Conservation (phyloP, 768 basidiomycete species). For the Xanthoconium purpureum region DNA sequence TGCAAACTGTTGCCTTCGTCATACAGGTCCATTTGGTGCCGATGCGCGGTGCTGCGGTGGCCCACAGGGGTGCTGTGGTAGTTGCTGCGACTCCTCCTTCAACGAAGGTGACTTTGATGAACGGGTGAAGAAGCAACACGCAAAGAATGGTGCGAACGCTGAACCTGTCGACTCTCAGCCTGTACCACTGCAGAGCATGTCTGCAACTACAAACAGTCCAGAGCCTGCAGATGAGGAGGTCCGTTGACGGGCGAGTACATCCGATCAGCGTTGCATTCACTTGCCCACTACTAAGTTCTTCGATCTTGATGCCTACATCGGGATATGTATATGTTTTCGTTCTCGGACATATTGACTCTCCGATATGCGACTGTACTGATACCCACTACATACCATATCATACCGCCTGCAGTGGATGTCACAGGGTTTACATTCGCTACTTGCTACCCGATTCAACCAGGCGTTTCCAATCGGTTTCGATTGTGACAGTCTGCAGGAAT, state of each 20-base stretch:
- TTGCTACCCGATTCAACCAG: too few species aligned
- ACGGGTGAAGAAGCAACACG: slow-evolving; percentile 24
- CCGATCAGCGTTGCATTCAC: too few species aligned
- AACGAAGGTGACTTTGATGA: slow-evolving; percentile 31
- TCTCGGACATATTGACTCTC: too few species aligned
- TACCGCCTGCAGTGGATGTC: too few species aligned
- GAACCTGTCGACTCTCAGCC: slow-evolving; percentile 23
- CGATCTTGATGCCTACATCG: too few species aligned
- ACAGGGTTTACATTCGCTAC: too few species aligned
- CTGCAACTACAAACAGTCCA: slow-evolving; percentile 4
- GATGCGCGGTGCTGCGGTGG: slow-evolving; percentile 27
- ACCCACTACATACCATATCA: too few species aligned
- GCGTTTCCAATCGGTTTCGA: too few species aligned
- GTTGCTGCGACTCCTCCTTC: slow-evolving; percentile 29
- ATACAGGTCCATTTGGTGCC: slow-evolving; percentile 23
- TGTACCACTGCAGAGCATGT: slow-evolving; percentile 19
- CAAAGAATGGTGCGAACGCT: slow-evolving; percentile 9
- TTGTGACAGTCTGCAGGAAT: neutral
- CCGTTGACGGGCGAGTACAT: neutral
- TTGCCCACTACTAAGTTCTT: too few species aligned
- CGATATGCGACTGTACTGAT: too few species aligned
- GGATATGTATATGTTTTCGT: neutral
- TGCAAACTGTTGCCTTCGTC: neutral
- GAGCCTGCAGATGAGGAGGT: neutral
- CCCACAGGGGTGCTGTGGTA: slow-evolving; percentile 26